Conservation (phyloP, 2,329 filamentous ascomycete genomes). For the Alternaria ethzedia region DNA sequence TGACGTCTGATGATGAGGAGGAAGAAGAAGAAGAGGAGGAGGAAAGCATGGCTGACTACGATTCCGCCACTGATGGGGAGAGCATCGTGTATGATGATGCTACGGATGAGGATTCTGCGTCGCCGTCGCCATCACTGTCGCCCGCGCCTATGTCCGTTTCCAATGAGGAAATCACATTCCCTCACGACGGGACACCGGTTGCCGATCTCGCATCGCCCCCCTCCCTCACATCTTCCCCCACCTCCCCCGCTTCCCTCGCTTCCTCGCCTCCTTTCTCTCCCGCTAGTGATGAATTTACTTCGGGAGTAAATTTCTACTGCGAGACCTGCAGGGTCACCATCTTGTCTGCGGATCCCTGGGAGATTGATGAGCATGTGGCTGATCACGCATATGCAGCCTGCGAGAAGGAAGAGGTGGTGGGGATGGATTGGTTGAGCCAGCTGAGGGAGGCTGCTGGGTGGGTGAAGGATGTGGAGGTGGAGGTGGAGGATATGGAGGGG, state of each 20-base stretch:
- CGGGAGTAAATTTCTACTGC: background rate
- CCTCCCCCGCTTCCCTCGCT: background rate
- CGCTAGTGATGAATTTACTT: background rate
- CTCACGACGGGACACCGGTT: background rate
- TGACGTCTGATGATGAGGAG: background rate
- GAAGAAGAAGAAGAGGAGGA: background rate
- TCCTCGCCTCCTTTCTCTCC: background rate
- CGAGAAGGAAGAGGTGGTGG: background rate
- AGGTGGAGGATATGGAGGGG: background rate
- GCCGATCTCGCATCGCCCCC: background rate
- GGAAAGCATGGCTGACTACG: background rate
- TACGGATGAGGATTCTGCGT: background rate
- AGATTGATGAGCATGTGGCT: background rate
- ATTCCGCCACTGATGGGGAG: background rate
- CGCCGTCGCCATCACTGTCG: too few species aligned
- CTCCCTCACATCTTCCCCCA: background rate
- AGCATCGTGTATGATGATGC: background rate
- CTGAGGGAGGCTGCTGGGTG: background rate
- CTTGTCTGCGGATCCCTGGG: background rate
- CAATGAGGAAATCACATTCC: background rate
- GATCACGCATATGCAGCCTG: accelerated
- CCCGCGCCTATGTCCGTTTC: too few species aligned
- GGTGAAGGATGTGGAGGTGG: background rate
- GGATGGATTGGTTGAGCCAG: background rate
- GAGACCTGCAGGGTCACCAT: background rate